Evolutionary conservation across 2,329 filamentous ascomycete genomes (phyloP).

Genomic region (Sporothrix humicola): DNA sequence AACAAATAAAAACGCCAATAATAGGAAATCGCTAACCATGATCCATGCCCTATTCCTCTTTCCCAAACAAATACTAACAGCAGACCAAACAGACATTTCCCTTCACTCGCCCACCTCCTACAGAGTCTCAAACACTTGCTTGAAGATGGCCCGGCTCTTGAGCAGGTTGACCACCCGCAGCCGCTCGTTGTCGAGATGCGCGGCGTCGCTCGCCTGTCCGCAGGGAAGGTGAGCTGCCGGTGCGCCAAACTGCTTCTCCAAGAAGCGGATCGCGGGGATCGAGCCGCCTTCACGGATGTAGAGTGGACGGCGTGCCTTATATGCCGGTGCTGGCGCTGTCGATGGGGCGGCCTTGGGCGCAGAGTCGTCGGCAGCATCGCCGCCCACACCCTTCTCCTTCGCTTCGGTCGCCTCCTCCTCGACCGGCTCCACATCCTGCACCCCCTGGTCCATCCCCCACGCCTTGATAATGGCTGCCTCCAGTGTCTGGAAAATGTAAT

Average conservation of each 20-base stretch:
- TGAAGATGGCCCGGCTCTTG: constrained; percentile 91
- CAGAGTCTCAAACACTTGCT: constrained; percentile 77
- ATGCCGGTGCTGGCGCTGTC: neutral
- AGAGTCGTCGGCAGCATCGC: neutral
- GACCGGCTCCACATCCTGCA: constrained; percentile 37
- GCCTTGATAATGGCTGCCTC: constrained; percentile 83
- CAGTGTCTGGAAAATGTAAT: constrained; percentile 87
- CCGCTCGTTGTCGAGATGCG: constrained; percentile 95
- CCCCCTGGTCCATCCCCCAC: constrained; percentile 67
- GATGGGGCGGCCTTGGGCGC: neutral
- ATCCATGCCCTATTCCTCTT: neutral
- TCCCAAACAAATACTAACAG: neutral
- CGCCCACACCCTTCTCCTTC: neutral
- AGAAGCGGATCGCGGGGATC: constrained; percentile 90
- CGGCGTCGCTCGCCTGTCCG: constrained; percentile 90
- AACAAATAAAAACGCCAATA: neutral
- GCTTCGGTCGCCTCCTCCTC: neutral
- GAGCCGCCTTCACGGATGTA: constrained; percentile 96
- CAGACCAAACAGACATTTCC: neutral
- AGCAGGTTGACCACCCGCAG: constrained; percentile 84
- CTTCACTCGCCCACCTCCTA: constrained; percentile 39
- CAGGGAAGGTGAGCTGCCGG: constrained; percentile 92
- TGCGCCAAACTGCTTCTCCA: constrained; percentile 92
- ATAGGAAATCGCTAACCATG: neutral
- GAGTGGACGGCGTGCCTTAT: constrained; percentile 66